Conservation (phyloP, 345 rosid species). For the Melaleuca quinquenervia region DNA sequence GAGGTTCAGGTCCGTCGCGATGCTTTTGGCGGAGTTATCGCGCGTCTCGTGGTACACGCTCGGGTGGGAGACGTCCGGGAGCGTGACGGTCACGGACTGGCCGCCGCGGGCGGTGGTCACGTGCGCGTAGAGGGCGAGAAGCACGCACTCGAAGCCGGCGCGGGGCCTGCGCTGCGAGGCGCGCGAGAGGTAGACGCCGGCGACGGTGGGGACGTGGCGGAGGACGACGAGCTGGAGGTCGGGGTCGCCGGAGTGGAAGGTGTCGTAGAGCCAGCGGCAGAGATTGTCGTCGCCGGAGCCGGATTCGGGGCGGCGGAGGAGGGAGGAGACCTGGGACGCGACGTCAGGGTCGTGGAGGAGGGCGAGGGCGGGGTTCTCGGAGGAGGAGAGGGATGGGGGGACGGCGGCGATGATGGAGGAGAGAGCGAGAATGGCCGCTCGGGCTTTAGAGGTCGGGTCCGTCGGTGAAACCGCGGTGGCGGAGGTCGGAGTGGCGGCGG, state of each 20-base stretch:
- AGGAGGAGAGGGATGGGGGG: slow-evolving; percentile 29
- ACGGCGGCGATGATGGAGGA: slow-evolving; percentile 22
- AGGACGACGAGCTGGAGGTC: slow-evolving; percentile 63
- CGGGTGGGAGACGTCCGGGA: slow-evolving; percentile 67
- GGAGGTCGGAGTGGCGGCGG: neutral
- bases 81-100: slow-evolving; percentile 47
- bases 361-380: slow-evolving; percentile 17
- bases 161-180: slow-evolving; percentile 43
- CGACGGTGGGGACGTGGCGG: slow-evolving; percentile 55
- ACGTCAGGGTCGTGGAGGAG: slow-evolving; percentile 51
- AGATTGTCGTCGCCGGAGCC: slow-evolving; percentile 76
- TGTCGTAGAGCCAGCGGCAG: slow-evolving; percentile 90
- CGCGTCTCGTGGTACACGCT: slow-evolving; percentile 64
- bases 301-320: slow-evolving; percentile 53
- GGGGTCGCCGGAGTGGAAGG: slow-evolving; percentile 56
- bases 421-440: slow-evolving; percentile 31
- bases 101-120: slow-evolving; percentile 58
- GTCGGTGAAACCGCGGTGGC: neutral
- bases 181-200: slow-evolving; percentile 75
- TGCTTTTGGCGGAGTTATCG: slow-evolving; percentile 20
- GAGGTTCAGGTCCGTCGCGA: slow-evolving; percentile 44
- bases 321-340: slow-evolving; percentile 52
- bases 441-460: slow-evolving; percentile 12
- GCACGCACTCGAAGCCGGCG: slow-evolving; percentile 80
- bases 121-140: slow-evolving; percentile 68